A percentile compares a stretch with the other conserved stretches of the same genome.
Evolutionary conservation across 371 early-diverging fungal genomes (phyloP).

Genomic region (Mortierella polycephala): DNA sequence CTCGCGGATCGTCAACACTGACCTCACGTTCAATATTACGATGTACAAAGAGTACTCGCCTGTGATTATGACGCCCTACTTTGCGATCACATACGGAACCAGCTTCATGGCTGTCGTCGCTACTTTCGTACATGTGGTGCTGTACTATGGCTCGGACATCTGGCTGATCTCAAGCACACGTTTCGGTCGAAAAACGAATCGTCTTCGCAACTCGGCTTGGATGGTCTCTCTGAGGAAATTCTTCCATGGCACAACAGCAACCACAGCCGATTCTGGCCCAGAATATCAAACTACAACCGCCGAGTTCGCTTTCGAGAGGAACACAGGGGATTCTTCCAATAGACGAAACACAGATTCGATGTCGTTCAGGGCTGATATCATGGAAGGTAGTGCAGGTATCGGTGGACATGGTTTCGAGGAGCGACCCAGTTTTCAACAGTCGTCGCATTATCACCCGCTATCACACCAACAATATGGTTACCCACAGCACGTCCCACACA

Average conservation of each 20-base stretch:
- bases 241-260: no score
- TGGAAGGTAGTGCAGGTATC: slow-evolving; percentile 10
- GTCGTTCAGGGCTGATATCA: slow-evolving; percentile 12
- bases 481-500: background rate
- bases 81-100: slow-evolving; percentile 78
- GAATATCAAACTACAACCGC: no score
- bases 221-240: background rate
- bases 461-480: slow-evolving; percentile 13
- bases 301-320: no score
- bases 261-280: no score
- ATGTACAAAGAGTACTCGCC: slow-evolving; percentile 75
- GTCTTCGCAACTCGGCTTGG: background rate
- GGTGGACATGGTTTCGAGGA: slow-evolving; percentile 17
- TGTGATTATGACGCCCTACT: slow-evolving; percentile 79
- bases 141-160: slow-evolving; percentile 75
- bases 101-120: slow-evolving; percentile 74
- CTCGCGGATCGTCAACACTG: slow-evolving; percentile 64
- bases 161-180: slow-evolving; percentile 49
- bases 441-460: slow-evolving; percentile 21
- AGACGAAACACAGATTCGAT: slow-evolving; percentile 12
- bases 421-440: slow-evolving; percentile 9
- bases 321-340: background rate
- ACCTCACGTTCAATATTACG: slow-evolving; percentile 64
- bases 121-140: slow-evolving; percentile 70
- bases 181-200: background rate